Conservation (phyloP, 305 asterid species). For the Fraxinus latifolia region DNA sequence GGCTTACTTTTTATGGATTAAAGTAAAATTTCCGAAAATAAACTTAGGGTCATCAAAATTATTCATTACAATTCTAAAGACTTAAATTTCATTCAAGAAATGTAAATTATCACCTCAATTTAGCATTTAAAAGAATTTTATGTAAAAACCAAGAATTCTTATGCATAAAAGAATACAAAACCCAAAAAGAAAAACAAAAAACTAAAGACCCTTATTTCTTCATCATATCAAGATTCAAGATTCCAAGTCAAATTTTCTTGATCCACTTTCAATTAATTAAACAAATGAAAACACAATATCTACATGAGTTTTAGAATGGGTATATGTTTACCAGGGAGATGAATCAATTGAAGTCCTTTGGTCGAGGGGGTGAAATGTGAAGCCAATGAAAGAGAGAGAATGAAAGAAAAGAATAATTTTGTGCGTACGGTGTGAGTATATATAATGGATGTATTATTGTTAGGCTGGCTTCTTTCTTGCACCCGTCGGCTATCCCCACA, state of each 20-base stretch:
- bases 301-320: neutral
- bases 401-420: too few species aligned
- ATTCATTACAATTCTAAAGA: neutral
- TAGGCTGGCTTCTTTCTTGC: neutral
- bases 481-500: too few species aligned
- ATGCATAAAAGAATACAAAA: neutral
- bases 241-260: neutral
- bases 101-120: constrained; percentile 5
- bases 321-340: neutral
- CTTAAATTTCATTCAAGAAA: neutral
- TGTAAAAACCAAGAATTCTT: neutral
- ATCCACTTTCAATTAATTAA: neutral
- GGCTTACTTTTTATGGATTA: neutral
- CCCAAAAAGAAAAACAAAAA: neutral
- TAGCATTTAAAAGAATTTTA: neutral
- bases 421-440: neutral
- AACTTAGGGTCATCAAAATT: constrained; percentile 2
- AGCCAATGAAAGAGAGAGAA: neutral
- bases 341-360: neutral
- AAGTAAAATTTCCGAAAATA: neutral
- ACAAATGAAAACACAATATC: neutral
- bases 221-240: neutral
- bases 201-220: neutral
- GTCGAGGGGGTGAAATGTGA: neutral
- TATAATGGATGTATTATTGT: neutral